A percentile compares a stretch with the other conserved stretches of the same genome.
Conservation (phyloP, 2,329 filamentous ascomycete genomes). For the Byssoonygena ceratinophila region DNA sequence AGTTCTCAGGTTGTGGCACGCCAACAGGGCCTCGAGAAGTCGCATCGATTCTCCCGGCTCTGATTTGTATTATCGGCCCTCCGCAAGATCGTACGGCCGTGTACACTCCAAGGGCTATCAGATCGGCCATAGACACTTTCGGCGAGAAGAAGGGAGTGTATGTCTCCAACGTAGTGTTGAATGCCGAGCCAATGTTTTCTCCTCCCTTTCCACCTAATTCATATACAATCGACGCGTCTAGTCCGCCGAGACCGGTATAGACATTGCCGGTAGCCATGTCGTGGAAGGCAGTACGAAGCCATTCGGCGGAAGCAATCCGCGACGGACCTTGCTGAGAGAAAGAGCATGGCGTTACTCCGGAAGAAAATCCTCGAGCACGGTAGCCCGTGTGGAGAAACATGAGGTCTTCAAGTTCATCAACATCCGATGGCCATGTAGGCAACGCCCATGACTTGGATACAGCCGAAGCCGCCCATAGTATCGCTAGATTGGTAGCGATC, state of each 20-base stretch:
- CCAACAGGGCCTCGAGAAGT: conserved; percentile 11
- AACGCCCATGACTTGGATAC: conserved; percentile 2
- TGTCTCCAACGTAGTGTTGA: conserved; percentile 13
- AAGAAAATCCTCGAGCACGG: conserved; percentile 12
- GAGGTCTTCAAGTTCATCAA: conserved; percentile 14
- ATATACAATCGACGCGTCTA: conserved; percentile 14
- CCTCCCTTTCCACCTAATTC: conserved; percentile 15
- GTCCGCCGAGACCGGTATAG: conserved; percentile 13
- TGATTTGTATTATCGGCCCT: conserved; percentile 12
- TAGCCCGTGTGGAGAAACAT: conserved; percentile 16
- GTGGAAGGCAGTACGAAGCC: conserved; percentile 15
- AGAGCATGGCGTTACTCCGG: conserved; percentile 14
- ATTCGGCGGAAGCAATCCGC: conserved; percentile 14
- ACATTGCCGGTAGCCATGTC: conserved; percentile 13
- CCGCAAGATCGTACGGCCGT: conserved; percentile 15
- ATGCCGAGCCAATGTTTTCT: conserved; percentile 13
- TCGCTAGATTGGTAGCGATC: background rate
- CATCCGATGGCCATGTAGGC: conserved; percentile 13
- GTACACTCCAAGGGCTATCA: conserved; percentile 14
- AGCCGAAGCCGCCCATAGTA: background rate
- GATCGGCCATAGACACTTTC: conserved; percentile 13
- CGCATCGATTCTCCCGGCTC: conserved; percentile 12
- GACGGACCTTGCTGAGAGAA: conserved; percentile 11
- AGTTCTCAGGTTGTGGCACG: conserved; percentile 14
- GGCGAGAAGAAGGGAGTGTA: conserved; percentile 13